These are phyloP conservation scores for Immersiella caudata DNA, from an alignment of 495 filamentous ascomycete genomes.

Conservation along the genomic window DNA sequence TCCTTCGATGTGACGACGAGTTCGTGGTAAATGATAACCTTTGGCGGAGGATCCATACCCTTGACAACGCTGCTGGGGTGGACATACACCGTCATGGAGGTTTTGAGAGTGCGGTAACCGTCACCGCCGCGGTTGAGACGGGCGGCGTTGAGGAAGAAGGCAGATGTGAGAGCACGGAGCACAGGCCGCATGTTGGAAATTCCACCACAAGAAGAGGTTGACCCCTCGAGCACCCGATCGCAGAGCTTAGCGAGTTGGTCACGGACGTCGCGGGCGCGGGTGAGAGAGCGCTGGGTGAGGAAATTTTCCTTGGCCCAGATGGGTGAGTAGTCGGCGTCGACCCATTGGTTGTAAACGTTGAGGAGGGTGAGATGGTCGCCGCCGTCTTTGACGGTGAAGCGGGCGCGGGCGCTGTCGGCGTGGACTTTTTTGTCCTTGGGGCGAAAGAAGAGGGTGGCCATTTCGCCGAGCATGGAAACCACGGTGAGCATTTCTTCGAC, in stretches of 20 bases:
- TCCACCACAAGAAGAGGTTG: conserved; percentile 70
- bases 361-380: conserved; percentile 89
- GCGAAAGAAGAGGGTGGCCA: conserved; percentile 87
- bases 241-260: conserved; percentile 95
- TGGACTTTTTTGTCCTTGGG: conserved; percentile 98
- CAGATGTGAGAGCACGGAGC: conserved; percentile 83
- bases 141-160: conserved; percentile 95
- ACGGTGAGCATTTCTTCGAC: conserved; percentile 95
- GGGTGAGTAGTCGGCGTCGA: conserved; percentile 85
- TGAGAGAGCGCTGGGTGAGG: conserved; percentile 83
- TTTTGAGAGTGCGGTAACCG: conserved; percentile 94
- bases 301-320: conserved; percentile 96
- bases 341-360: conserved; percentile 98
- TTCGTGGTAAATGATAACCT: conserved; percentile 91
- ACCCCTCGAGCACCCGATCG: conserved; percentile 82
- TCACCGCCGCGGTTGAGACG: conserved; percentile 82
- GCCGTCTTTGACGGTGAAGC: conserved; percentile 91
- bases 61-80: conserved; percentile 85
- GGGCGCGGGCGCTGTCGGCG: conserved; percentile 86
- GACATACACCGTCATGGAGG: conserved; percentile 82
- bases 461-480: conserved; percentile 90
- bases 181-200: conserved; percentile 73
- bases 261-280: conserved; percentile 85
- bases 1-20: conserved; percentile 91
- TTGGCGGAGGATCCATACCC: conserved; percentile 72